phyloP scores from a whole-genome alignment of 2,329 filamentous ascomycete species.

The Ophiosphaerella herpotricha region DNA sequence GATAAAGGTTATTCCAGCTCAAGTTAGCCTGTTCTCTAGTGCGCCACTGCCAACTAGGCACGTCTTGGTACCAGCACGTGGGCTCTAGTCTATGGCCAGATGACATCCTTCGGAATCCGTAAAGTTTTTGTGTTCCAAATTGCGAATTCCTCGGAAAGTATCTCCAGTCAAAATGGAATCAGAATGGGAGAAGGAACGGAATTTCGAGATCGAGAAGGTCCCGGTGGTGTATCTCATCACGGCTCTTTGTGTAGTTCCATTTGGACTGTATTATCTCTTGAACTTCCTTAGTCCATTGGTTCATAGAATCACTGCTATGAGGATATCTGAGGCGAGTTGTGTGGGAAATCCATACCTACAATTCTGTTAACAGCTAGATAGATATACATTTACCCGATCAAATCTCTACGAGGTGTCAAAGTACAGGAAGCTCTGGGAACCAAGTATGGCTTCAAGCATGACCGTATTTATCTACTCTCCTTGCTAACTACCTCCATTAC shows the following conservation, averaged over 20 bases:
- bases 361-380: constrained; percentile 17
- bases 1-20: not conserved
- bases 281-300: constrained; percentile 28
- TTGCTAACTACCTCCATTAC: constrained; percentile 1
- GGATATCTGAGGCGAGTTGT: constrained; percentile 37
- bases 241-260: constrained; percentile 25
- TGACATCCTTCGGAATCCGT: not conserved
- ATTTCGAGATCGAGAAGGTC: constrained; percentile 24
- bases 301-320: constrained; percentile 32
- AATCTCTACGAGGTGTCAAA: constrained; percentile 49
- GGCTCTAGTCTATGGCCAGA: not conserved
- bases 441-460: constrained; percentile 52
- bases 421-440: constrained; percentile 48
- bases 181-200: constrained; percentile 10
- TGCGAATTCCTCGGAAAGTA: too few species aligned
- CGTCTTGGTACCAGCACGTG: constrained; percentile 5
- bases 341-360: not conserved
- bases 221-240: constrained; percentile 26
- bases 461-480: constrained; percentile 34
- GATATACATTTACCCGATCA: constrained; percentile 56
- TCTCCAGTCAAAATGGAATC: constrained; percentile 5
- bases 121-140: too few species aligned
- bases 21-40: not conserved
- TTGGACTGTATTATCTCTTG: constrained; percentile 22
- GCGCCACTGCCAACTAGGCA: not conserved